Percentiles rank a stretch among this genome's conserved stretches.
phyloP scores from a whole-genome alignment of 2,329 filamentous ascomycete species.

The Ilyonectria destructans region DNA sequence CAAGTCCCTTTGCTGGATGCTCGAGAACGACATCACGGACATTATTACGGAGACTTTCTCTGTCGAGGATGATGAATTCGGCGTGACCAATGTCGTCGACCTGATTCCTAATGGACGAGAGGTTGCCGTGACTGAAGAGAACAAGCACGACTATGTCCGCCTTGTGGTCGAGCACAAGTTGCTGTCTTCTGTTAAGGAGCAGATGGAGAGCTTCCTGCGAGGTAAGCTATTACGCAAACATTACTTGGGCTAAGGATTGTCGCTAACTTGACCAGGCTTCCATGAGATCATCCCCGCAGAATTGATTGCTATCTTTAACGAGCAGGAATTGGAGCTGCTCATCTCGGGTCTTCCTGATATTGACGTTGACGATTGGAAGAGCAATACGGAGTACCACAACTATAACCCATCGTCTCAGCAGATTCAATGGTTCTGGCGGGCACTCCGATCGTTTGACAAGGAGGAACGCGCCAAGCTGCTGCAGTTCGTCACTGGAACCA shows the following conservation, averaged over 20 bases:
- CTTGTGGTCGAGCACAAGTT: slow-evolving; percentile 95
- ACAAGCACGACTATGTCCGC: slow-evolving; percentile 98
- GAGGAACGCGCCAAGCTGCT: slow-evolving; percentile 97
- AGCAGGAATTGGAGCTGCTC: slow-evolving; percentile 95
- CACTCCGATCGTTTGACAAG: slow-evolving; percentile 97
- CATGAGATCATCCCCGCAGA: slow-evolving; percentile 98
- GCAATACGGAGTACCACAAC: slow-evolving; percentile 98
- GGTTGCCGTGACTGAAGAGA: slow-evolving; percentile 95
- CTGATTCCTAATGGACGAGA: slow-evolving; percentile 90
- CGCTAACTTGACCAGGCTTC: slow-evolving; percentile 75
- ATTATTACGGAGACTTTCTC: slow-evolving; percentile 98
- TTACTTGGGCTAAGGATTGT: slow-evolving; percentile 6
- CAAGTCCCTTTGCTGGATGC: slow-evolving; percentile 98
- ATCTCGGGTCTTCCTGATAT: slow-evolving; percentile 98
- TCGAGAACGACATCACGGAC: slow-evolving; percentile 98
- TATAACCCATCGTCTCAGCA: slow-evolving; percentile 95
- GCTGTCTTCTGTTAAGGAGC: slow-evolving; percentile 91
- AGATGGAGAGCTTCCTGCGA: slow-evolving; percentile 93
- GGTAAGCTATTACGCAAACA: slow-evolving; percentile 64
- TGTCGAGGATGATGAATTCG: slow-evolving; percentile 94
- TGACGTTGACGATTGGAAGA: slow-evolving; percentile 99
- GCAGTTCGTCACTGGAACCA: slow-evolving; percentile 98
- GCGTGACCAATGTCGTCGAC: slow-evolving; percentile 89
- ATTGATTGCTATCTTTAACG: slow-evolving; percentile 96
- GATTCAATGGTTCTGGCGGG: slow-evolving; percentile 99